Conservation (phyloP, 495 filamentous ascomycete genomes). For the Penicillium bovifimosum region DNA sequence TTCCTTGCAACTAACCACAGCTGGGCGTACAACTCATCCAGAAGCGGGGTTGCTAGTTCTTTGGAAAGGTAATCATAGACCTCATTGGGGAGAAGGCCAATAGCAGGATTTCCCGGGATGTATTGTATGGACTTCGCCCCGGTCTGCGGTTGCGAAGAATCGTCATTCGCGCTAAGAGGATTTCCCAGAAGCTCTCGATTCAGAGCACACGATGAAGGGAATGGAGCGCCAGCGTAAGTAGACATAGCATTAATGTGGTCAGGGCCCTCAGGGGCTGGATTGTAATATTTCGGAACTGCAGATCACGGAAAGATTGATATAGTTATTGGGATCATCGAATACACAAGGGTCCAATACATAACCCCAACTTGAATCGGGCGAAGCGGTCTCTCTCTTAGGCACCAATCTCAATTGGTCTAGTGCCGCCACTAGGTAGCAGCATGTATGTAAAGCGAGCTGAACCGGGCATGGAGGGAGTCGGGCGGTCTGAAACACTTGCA, state of each 20-base stretch:
- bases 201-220: not conserved
- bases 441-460: too few relatives aligned
- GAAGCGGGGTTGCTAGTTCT: not conserved
- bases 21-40: not conserved
- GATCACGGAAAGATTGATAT: not conserved
- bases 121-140: not conserved
- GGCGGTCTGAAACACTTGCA: too few relatives aligned
- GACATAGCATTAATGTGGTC: not conserved
- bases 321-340: not conserved
- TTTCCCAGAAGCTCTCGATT: not conserved
- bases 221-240: not conserved
- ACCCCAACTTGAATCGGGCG: not conserved
- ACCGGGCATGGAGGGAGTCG: too few relatives aligned
- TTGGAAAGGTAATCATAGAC: not conserved
- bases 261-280: not conserved
- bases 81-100: not conserved
- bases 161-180: not conserved
- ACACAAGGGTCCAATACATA: too few relatives aligned
- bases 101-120: not conserved
- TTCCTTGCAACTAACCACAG: not conserved
- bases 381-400: not conserved
- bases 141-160: not conserved
- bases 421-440: too few relatives aligned
- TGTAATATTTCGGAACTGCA: not conserved
- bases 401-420: too few relatives aligned